These are phyloP conservation scores for Achaetomium macrosporum DNA, from an alignment of 2,329 filamentous ascomycete species.

Conservation along the genomic window DNA sequence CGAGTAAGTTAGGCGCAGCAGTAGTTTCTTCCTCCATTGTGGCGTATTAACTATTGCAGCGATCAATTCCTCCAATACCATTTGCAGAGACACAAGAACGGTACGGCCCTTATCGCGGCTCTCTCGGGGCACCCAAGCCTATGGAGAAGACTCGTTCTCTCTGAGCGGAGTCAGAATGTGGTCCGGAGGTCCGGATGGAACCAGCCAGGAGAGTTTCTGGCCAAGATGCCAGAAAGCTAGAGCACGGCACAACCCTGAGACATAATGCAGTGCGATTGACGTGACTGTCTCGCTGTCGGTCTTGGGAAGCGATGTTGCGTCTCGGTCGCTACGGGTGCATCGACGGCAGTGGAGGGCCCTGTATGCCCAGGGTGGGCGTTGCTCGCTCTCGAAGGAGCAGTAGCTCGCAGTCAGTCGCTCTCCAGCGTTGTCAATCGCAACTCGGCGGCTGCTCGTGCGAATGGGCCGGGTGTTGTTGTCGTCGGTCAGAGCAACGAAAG, in stretches of 20 bases:
- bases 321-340: conserved; percentile 6
- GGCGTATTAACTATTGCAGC: conserved; percentile 24
- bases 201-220: conserved; percentile 32
- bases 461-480: not conserved
- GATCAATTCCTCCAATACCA: conserved; percentile 32
- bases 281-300: conserved; percentile 17
- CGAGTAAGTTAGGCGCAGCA: conserved; percentile 36
- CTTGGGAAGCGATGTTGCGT: not conserved
- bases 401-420: not conserved
- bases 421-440: not conserved
- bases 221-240: conserved; percentile 43
- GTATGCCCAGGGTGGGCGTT: not conserved
- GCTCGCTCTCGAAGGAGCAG: not conserved
- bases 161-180: conserved; percentile 14
- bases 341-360: conserved; percentile 1
- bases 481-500: not conserved
- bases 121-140: not conserved
- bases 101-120: conserved; percentile 7
- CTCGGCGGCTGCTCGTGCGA: not conserved
- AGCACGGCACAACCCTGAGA: conserved; percentile 38
- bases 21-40: conserved; percentile 38
- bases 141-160: not conserved
- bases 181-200: conserved; percentile 16
- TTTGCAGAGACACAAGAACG: conserved; percentile 20
- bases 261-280: conserved; percentile 36